phyloP scores from a whole-genome alignment of 1,139 yeast genomes.

The Nakaseomyces bracarensis region DNA sequence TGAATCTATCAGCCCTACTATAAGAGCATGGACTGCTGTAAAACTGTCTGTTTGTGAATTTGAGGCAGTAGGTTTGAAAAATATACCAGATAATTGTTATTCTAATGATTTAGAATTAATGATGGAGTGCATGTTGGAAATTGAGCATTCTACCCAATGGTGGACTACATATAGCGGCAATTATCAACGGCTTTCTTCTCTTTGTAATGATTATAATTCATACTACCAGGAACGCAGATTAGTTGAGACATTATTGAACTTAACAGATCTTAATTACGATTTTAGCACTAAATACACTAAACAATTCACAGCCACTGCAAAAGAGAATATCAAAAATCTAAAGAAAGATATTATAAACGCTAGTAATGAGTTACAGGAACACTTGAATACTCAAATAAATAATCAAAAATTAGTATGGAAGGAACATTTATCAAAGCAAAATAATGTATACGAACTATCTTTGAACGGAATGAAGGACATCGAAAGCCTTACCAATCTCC shows the following conservation, averaged over 20 bases:
- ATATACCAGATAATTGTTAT: constrained; percentile 18
- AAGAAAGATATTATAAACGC: neutral
- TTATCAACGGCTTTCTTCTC: constrained; percentile 40
- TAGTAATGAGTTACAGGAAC: neutral
- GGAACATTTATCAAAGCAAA: neutral
- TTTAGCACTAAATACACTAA: neutral
- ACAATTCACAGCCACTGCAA: neutral
- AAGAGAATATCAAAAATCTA: neutral
- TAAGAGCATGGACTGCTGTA: constrained; percentile 38
- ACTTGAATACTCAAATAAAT: neutral
- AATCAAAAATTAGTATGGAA: neutral
- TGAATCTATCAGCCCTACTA: constrained; percentile 26
- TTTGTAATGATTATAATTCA: constrained; percentile 44
- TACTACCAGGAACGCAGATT: constrained; percentile 36
- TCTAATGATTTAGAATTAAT: constrained; percentile 14
- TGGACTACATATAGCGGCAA: constrained; percentile 59
- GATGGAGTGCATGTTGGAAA: constrained; percentile 35
- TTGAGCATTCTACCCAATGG: constrained; percentile 43
- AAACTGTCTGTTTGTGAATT: constrained; percentile 49
- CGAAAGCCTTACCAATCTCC: neutral
- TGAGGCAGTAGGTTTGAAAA: constrained; percentile 34
- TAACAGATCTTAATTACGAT: constrained; percentile 17
- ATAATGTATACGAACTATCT: neutral
- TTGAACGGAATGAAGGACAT: neutral
- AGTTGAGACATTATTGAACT: constrained; percentile 30